Conservation (phyloP, 2,329 filamentous ascomycete genomes). For the Ophiosphaerella korrae region DNA sequence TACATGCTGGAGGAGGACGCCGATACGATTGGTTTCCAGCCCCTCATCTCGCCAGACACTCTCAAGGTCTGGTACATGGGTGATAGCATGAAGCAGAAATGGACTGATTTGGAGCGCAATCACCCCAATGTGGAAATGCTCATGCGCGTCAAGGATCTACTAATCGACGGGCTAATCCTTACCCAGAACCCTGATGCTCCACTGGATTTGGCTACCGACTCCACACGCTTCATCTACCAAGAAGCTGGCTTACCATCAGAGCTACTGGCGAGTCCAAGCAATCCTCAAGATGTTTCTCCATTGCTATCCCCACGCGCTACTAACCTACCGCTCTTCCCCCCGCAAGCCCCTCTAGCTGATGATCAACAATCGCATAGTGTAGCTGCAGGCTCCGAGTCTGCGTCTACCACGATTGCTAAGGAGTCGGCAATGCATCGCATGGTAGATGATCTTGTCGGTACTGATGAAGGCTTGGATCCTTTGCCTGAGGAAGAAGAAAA, state of each 20-base stretch:
- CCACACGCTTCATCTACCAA: conserved; percentile 58
- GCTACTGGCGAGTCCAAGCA: conserved; percentile 53
- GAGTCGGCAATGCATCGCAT: conserved; percentile 61
- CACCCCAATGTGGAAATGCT: conserved; percentile 69
- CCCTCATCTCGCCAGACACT: conserved; percentile 59
- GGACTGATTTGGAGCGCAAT: conserved; percentile 59
- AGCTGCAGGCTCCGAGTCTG: conserved; percentile 53
- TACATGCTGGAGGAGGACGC: conserved; percentile 73
- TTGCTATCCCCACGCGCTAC: conserved; percentile 45
- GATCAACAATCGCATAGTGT: conserved; percentile 44
- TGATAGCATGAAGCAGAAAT: conserved; percentile 57
- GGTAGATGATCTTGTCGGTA: conserved; percentile 62
- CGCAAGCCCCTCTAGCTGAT: conserved; percentile 34
- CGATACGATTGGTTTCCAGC: conserved; percentile 68
- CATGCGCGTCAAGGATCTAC: conserved; percentile 66
- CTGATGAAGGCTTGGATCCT: conserved; percentile 48
- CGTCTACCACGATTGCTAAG: conserved; percentile 49
- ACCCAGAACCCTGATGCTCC: conserved; percentile 58
- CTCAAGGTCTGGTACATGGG: conserved; percentile 58
- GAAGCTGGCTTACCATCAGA: conserved; percentile 59
- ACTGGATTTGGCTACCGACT: conserved; percentile 49
- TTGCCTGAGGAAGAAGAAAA: conserved; percentile 51
- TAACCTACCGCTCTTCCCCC: conserved; percentile 43
- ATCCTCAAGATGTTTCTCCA: conserved; percentile 48
- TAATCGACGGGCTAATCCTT: conserved; percentile 65